Percentiles rank a stretch among this genome's conserved stretches.
Conservation (phyloP, 768 basidiomycete species). For the Trametes cinnabarina region DNA sequence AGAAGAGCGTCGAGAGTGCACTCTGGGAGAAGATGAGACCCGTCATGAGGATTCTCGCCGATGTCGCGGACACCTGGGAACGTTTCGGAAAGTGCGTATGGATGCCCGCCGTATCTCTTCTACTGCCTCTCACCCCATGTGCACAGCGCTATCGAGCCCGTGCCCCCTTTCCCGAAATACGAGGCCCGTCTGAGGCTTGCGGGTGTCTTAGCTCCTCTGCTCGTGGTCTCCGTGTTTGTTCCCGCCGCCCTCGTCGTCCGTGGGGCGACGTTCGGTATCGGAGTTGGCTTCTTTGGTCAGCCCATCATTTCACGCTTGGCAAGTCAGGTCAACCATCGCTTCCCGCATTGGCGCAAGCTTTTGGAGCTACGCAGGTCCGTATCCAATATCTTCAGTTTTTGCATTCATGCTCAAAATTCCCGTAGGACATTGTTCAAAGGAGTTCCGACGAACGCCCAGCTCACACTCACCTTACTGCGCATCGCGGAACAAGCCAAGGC, state of each 20-base stretch:
- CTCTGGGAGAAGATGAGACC: constrained; percentile 37
- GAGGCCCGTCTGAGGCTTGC: constrained; percentile 29
- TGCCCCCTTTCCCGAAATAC: constrained; percentile 33
- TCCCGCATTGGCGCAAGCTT: constrained; percentile 38
- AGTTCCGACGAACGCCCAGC: constrained; percentile 45
- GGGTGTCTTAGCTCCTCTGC: constrained; percentile 30
- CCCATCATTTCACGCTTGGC: constrained; percentile 33
- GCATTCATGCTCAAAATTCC: neutral
- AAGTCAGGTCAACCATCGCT: constrained; percentile 30
- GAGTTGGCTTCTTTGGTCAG: constrained; percentile 41
- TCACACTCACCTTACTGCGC: constrained; percentile 41
- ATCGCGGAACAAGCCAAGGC: constrained; percentile 37
- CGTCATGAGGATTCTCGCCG: constrained; percentile 34
- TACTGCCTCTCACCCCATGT: neutral
- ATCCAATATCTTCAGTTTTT: too few relatives aligned
- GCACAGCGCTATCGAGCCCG: constrained; percentile 38
- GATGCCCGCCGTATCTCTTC: too few relatives aligned
- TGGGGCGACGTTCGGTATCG: constrained; percentile 31
- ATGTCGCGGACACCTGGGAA: constrained; percentile 42
- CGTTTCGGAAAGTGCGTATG: constrained; percentile 33
- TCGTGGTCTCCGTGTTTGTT: constrained; percentile 31
- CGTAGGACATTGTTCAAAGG: constrained; percentile 37
- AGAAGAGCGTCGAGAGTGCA: constrained; percentile 30
- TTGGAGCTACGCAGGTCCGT: constrained; percentile 39
- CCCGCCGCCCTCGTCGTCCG: constrained; percentile 32